Evolutionary conservation across 2,329 filamentous ascomycete species (phyloP).

Genomic region (Stenocarpella maydis): DNA sequence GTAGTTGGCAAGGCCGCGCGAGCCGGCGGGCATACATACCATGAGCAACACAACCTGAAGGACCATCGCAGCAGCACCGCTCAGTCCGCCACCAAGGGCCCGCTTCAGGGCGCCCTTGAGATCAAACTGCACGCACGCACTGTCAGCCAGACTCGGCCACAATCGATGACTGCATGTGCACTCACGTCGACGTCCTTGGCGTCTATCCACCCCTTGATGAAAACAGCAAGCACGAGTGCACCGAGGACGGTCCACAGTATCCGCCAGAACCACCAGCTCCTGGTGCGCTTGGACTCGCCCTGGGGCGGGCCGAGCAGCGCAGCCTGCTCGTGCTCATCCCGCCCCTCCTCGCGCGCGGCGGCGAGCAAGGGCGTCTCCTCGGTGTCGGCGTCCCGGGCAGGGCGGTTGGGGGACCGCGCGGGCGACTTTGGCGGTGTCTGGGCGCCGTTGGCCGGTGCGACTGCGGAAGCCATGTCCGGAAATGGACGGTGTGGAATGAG

Average conservation of each 20-base stretch:
- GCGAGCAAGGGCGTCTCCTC: conserved; percentile 35
- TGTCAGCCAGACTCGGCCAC: background rate
- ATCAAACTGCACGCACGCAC: conserved; percentile 48
- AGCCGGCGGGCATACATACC: conserved; percentile 41
- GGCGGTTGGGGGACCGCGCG: conserved; percentile 4
- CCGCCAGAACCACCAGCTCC: conserved; percentile 47
- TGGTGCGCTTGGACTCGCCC: conserved; percentile 29
- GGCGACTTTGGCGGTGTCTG: conserved; percentile 28
- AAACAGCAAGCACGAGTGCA: conserved; percentile 46
- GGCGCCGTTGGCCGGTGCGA: conserved; percentile 24
- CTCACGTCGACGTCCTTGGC: conserved; percentile 51
- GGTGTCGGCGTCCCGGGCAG: conserved; percentile 10
- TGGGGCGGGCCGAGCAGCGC: conserved; percentile 37
- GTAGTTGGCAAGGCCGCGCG: background rate
- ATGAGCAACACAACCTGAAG: conserved; percentile 57
- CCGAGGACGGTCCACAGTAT: conserved; percentile 47
- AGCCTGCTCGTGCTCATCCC: conserved; percentile 37
- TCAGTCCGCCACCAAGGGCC: conserved; percentile 56
- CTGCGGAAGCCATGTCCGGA: conserved; percentile 27
- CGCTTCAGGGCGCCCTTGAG: conserved; percentile 52
- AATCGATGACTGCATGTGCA: background rate
- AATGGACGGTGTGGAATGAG: background rate
- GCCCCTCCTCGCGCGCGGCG: conserved; percentile 24
- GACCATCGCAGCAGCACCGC: conserved; percentile 58
- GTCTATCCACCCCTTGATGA: conserved; percentile 57